These are phyloP conservation scores for Dissophora globulifera DNA, from an alignment of 192 early-diverging fungal genomes.

Conservation along the genomic window DNA sequence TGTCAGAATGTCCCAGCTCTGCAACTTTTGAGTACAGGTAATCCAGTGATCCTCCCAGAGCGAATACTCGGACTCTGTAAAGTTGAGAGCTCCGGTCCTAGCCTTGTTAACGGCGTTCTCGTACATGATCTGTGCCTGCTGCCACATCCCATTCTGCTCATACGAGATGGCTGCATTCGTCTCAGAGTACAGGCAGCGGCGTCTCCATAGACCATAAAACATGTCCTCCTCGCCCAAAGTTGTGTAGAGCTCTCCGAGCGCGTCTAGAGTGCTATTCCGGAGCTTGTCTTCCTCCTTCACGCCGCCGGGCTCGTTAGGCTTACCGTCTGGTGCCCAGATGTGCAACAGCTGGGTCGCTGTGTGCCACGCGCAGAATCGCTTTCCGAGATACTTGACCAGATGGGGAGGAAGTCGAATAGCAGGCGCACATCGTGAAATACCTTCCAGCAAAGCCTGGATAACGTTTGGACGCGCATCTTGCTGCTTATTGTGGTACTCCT, in stretches of 20 bases:
- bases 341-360: constrained; percentile 88
- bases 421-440: constrained; percentile 79
- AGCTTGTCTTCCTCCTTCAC: constrained; percentile 89
- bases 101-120: constrained; percentile 95
- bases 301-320: constrained; percentile 50
- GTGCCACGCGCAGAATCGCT: constrained; percentile 94
- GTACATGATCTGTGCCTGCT: constrained; percentile 88
- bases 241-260: constrained; percentile 85
- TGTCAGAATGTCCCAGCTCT: constrained; percentile 97
- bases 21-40: constrained; percentile 85
- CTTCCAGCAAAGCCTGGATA: constrained; percentile 91
- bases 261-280: constrained; percentile 90
- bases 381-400: constrained; percentile 92
- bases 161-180: constrained; percentile 96
- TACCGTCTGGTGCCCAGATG: constrained; percentile 61
- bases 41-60: constrained; percentile 99
- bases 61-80: constrained; percentile 94
- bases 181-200: constrained; percentile 88
- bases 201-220: constrained; percentile 92
- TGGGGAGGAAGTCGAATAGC: constrained; percentile 89
- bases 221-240: constrained; percentile 92
- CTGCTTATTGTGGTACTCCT: constrained; percentile 91
- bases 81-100: constrained; percentile 83
- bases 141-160: constrained; percentile 95
- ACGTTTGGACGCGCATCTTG: constrained; percentile 89